Base-by-base conservation (phyloP, 495 filamentous ascomycete species). In the Penicillium lividum region DNA sequence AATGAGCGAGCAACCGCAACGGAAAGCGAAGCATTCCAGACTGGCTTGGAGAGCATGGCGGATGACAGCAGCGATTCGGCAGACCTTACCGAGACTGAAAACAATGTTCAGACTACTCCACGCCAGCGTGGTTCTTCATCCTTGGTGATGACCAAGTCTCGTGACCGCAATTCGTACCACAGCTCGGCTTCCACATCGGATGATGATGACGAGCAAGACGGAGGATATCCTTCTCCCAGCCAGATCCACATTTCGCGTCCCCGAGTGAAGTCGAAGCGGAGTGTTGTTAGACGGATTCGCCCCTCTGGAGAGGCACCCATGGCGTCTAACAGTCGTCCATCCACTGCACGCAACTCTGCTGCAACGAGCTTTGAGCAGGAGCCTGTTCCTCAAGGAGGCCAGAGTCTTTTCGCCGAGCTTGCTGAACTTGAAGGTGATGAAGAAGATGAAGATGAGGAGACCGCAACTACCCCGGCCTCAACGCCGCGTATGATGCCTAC, bases 1-100 rank as follows among this genome's bases (percentile, higher is more conserved):
- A 87, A 92, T 60, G 92, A 95, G 73, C 83, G 83, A 3, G 89
- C 78, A 36, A 91, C 88, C 5, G 70, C 77, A 22, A 88, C 86
- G 4, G 93, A 96, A 73, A 96, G 91, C 31, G 94, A 98, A 57
- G 91, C 91, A 47, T 96, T 97, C 84, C 89, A 95, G 69, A 97
- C 94, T 13, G 91, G 90, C 25, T 80, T 84, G 18, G 94, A 97
- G 72, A 87, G 81, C 59, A 85, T 95, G 63, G 84, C 88, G 54
- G 90, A 88, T 36, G 89, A 89, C 57, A 91, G 87, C 69, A 88
- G 88, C 51, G 72, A 78, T 52, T 72, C 66, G 9, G 90, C 88
- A 59, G 89, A 88, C 18, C 77, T 90, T 22, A 98, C 94, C 1
- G 94, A 98, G 75, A 97, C 93, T 11, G 93, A 97, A 66, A 81